Evolutionary conservation across 345 rosid genomes (phyloP), one percentile per base, ranked within the genome.

Genomic region (Citrus hindsii): DNA sequence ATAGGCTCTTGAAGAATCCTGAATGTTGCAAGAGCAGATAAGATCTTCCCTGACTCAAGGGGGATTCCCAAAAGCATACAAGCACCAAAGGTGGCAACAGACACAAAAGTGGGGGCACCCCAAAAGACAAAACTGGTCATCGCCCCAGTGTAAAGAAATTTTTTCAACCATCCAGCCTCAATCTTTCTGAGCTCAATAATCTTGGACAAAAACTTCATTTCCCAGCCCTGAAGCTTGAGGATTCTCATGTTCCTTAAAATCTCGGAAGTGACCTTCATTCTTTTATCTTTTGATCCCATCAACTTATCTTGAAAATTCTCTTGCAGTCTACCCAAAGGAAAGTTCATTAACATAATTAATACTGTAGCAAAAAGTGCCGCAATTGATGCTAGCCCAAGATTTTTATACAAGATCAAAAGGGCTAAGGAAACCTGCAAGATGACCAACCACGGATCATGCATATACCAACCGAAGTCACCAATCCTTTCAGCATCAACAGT

Each of bases 211-310:
- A 92, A 92, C 82, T 89, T 90, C 90, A 90, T 88, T 74, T 92
- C 97, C 94, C 97, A 92, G 16, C 87, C 92, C 67, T 92, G 97
- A 75, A 92, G 92, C 79, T 92, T 92, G 73, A 92, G 91, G 82
- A 89, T 92, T 83, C 90, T 88, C 92, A 92, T 92, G 82, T 90
- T 92, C 76, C 89, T 85, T 69, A 90, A 76, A 63, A 92, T 85
- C 84, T 92, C 92, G 9, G 92, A 86, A 67, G 91, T 90, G 4
- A 85, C 84, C 81, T 85, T 92, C 97, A 92, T 92, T 69, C 92
- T 83, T 30, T 67, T 77, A 67, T 90, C 97, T 68, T 92, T 92
- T 3, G 94, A 86, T 81, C 90, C 76, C 97, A 92, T 92, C 75
- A 93, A 79, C 86, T 87, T 88, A 37, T 84, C 89, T 84, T 93